Evolutionary conservation across 2,329 filamentous ascomycete genomes (phyloP).

Genomic region (Fusarium graminum): DNA sequence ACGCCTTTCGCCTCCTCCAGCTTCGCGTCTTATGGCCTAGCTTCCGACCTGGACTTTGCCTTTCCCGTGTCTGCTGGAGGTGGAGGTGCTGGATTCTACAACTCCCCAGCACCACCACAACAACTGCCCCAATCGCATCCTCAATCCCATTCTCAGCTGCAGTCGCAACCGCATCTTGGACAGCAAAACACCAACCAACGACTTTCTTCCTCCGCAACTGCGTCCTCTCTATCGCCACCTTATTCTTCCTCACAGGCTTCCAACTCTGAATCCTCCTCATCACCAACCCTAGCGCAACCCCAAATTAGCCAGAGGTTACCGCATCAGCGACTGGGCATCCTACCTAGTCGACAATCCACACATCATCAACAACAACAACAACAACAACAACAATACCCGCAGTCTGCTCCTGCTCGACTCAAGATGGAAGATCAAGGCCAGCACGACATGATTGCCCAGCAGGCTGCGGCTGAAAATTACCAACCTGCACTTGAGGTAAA

Average conservation of each 20-base stretch:
- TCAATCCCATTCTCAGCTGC: slow-evolving; percentile 32
- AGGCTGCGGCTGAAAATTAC: slow-evolving; percentile 71
- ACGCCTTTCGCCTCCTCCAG: slow-evolving; percentile 62
- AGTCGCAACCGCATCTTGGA: slow-evolving; percentile 26
- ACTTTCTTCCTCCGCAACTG: slow-evolving; percentile 33
- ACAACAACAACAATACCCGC: slow-evolving; percentile 29
- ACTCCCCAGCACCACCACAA: slow-evolving; percentile 2
- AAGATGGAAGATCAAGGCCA: slow-evolving; percentile 54
- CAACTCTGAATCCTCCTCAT: slow-evolving; percentile 33
- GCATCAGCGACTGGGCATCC: slow-evolving; percentile 32
- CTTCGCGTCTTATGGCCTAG: slow-evolving; percentile 58
- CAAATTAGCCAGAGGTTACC: slow-evolving; percentile 32
- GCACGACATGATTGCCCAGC: slow-evolving; percentile 68
- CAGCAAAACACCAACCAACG: slow-evolving; percentile 36
- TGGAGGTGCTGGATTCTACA: slow-evolving; percentile 36
- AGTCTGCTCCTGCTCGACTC: slow-evolving; percentile 24
- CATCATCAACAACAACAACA: no score
- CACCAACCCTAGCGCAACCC: slow-evolving; percentile 37
- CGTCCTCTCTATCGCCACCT: slow-evolving; percentile 32
- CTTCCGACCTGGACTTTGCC: slow-evolving; percentile 48
- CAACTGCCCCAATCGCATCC: slow-evolving; percentile 27
- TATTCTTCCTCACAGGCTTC: slow-evolving; percentile 40
- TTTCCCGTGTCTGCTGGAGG: slow-evolving; percentile 47
- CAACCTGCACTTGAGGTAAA: slow-evolving; percentile 69
- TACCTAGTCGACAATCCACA: slow-evolving; percentile 28